Evolutionary conservation across 176 grass and related monocot genomes (phyloP), one percentile per base, ranked within the genome.

Genomic region (Panicum miliaceum): DNA sequence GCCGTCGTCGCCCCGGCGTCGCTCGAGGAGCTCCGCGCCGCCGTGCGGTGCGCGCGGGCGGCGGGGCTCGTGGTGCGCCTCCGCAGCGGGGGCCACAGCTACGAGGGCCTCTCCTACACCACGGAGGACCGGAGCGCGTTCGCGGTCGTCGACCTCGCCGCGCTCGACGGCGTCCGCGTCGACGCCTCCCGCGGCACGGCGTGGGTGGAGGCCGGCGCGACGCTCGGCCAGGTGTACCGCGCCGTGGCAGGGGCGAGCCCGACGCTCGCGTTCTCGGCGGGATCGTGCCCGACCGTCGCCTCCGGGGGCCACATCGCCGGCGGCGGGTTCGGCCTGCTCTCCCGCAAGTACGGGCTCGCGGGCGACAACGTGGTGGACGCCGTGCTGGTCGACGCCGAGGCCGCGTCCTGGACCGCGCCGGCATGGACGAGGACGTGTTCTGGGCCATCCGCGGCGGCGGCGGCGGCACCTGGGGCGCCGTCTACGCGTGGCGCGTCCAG

Each of bases 21-120:
- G 8, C 59, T 26, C 19, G 54, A 8, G 1, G 75, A 94, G 26
- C 82, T 97, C 13, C 83, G 79, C 25, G 65, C 32, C 45, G 13
- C 86, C 29, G 72, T 93, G 53, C 78, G 72, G 22, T 97, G 92
- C 76, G 81, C 85, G 41, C 78, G 90, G 15, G 79, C 20, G 29
- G n/a, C 84, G 27, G 73, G 64, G 26, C 53, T 86, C 16, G 48
- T 20, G n/a, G 81, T 94, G 20, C 88, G 86, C 11, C 12, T 97
- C 61, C 90, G 92, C 47, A 93, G 95, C 75, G 92, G 92, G 5
- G 95, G 95, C 0, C 95, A 98, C 89, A 98, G 92, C 89, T 98
- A 98, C 82, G 92, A 95, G 82, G 92, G 95, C 13, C 47, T 91
- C 27, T 98, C 92, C 0, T 98, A 98, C 84, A 91, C 95, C 35